Conservation (phyloP, 2,329 filamentous ascomycete genomes). For the Fusarium ramigenum region DNA sequence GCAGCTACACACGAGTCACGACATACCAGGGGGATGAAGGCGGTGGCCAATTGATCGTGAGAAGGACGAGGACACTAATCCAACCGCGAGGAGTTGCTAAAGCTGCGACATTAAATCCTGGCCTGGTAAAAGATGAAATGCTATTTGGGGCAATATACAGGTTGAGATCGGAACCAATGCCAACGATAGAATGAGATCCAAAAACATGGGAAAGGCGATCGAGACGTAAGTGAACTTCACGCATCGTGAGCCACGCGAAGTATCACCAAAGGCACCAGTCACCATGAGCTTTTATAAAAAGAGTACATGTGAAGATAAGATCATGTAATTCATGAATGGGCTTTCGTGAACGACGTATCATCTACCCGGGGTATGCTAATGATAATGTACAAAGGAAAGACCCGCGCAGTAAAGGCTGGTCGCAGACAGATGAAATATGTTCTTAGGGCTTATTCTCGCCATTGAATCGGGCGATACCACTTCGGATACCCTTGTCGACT, state of each 20-base stretch:
- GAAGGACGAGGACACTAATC: too few relatives aligned
- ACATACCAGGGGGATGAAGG: neutral
- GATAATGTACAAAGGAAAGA: constrained; percentile 32
- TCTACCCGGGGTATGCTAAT: constrained; percentile 36
- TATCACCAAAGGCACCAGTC: neutral
- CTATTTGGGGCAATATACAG: neutral
- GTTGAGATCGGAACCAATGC: neutral
- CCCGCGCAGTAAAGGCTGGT: neutral
- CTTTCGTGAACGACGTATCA: constrained; percentile 4
- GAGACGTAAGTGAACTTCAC: neutral
- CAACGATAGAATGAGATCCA: neutral
- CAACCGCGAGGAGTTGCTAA: neutral
- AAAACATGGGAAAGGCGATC: neutral
- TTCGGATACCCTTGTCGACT: constrained; percentile 59
- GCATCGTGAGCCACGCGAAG: neutral
- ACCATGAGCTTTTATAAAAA: neutral
- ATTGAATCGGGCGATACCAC: constrained; percentile 53
- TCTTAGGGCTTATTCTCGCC: constrained; percentile 41
- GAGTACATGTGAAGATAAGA: neutral
- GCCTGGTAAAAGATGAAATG: neutral
- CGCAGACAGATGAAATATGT: neutral
- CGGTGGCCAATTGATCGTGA: neutral
- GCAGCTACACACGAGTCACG: neutral
- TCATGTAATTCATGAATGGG: constrained; percentile 26
- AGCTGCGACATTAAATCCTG: neutral